Conservation (phyloP, 768 basidiomycete species). For the Suillus spraguei region DNA sequence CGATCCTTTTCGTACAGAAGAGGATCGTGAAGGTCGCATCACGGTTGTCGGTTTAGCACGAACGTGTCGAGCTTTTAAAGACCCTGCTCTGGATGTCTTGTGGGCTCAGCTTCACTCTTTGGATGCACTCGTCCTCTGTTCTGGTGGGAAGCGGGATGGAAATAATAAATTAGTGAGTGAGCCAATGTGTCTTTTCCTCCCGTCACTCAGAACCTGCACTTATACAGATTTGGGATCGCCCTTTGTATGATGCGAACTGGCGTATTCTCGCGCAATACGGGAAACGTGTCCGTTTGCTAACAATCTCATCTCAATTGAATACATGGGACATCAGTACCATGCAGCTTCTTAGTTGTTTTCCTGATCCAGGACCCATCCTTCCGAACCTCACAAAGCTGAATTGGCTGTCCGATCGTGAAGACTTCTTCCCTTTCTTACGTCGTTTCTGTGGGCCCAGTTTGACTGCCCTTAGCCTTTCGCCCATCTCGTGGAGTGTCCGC, state of each 20-base stretch:
- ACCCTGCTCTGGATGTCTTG: slow-evolving; percentile 10
- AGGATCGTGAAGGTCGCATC: background rate
- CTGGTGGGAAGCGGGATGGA: background rate
- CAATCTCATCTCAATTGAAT: background rate
- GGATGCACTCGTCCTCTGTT: slow-evolving; percentile 10
- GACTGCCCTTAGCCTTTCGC: background rate
- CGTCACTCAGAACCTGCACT: background rate
- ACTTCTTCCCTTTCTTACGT: slow-evolving; percentile 4
- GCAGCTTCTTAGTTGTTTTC: slow-evolving; percentile 1
- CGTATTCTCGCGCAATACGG: slow-evolving; percentile 3
- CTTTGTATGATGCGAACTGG: slow-evolving; percentile 10
- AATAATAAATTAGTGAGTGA: background rate
- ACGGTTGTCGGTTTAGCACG: slow-evolving; percentile 5
- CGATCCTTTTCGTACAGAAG: slow-evolving; percentile 4
- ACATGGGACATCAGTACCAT: background rate
- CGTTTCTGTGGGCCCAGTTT: background rate
- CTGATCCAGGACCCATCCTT: slow-evolving; percentile 20
- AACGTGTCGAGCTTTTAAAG: slow-evolving; percentile 10
- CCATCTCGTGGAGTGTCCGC: background rate
- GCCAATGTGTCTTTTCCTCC: background rate
- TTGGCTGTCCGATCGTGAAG: slow-evolving; percentile 16
- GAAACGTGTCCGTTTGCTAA: slow-evolving; percentile 4
- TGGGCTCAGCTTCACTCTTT: slow-evolving; percentile 12
- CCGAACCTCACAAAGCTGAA: slow-evolving; percentile 29
- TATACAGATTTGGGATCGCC: slow-evolving; percentile 8